Base-by-base conservation (phyloP, 1,139 yeast genomes). In the Candida mesenterica region DNA sequence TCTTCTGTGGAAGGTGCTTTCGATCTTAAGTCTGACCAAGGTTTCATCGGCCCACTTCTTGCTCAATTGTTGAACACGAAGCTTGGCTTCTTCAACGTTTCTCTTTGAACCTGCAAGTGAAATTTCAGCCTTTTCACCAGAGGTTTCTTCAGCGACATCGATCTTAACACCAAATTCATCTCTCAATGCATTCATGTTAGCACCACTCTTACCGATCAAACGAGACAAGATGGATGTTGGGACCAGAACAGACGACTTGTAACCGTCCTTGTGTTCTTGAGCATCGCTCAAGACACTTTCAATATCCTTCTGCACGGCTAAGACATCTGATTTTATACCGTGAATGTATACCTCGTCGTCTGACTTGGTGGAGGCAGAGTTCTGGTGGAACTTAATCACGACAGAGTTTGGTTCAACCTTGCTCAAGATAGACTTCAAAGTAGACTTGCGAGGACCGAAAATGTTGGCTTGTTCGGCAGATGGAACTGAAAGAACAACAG, bases 141-240 rank as follows among this genome's bases (percentile, higher is more conserved):
- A 52, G 20, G 61, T 65, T 18, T 56, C 52, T 31, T 52, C 60
- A 5, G 49, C 49, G 35, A 89, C 82, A 51, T 89, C 96, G 45
- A 94, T 75, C 49, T 74, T 76, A 44, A 87, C 89, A 32, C 82
- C 90, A 52, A 72, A 88, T 55, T 86, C 85, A n/a, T 85, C 88
- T 48, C 83, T 75, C 46, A 88, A 62, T 36, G 77, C 66, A 49
- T 77, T 75, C 56, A 92, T 65, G 55, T 81, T 78, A 29, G 86
- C 65, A 39, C 98, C 98, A 43, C 79, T 86, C 58, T 83, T 85
- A 48, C 98, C 99, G 59, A 94, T 88, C 38, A 94, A 72, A 61
- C 95, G 81, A 28, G 94, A 75, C 41, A 90, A 69, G 32, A 79
- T 76, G 38, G 72, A 66, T 2, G 78, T 61, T 41, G 97, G 95